Conservation (phyloP, 179 eudicot genomes). For the Drosera spatulata region DNA sequence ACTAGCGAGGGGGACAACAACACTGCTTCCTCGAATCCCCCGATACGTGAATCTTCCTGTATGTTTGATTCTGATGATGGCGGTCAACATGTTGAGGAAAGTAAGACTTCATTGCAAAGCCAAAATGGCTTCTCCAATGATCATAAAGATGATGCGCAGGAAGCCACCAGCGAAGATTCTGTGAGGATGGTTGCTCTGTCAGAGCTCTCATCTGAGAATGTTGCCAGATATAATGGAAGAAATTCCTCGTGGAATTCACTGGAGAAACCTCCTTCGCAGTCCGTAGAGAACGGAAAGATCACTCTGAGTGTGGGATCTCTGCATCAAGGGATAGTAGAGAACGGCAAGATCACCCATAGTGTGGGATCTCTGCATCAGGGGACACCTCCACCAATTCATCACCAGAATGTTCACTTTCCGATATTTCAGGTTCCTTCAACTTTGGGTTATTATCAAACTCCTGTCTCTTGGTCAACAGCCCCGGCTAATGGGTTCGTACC, state of each 20-base stretch:
- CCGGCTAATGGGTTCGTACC: slow-evolving; percentile 60
- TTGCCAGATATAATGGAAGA: slow-evolving; percentile 2
- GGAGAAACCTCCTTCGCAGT: slow-evolving; percentile 17
- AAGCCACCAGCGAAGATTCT: slow-evolving; percentile 16
- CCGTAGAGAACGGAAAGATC: slow-evolving; percentile 20
- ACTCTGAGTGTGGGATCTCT: slow-evolving; percentile 18
- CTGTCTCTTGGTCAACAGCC: slow-evolving; percentile 62
- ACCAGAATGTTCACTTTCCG: slow-evolving; percentile 49
- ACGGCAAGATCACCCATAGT: slow-evolving; percentile 23
- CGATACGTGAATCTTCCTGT: slow-evolving; percentile 57
- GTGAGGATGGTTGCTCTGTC: slow-evolving; percentile 12
- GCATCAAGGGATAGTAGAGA: not conserved
- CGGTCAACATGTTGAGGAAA: slow-evolving; percentile 53
- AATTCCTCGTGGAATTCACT: slow-evolving; percentile 16
- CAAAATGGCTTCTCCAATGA: slow-evolving; percentile 21
- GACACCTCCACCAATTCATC: slow-evolving; percentile 38
- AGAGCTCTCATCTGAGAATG: slow-evolving; percentile 10
- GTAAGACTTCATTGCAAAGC: slow-evolving; percentile 24
- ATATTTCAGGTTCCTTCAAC: slow-evolving; percentile 58
- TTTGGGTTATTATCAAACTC: slow-evolving; percentile 62
- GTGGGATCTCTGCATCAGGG: slow-evolving; percentile 34
- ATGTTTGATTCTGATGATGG: slow-evolving; percentile 82
- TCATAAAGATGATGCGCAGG: slow-evolving; percentile 23
- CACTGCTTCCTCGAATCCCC: slow-evolving; percentile 49
- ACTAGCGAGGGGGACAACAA: slow-evolving; percentile 84